These are phyloP conservation scores for Casaregolazyma lundiana DNA, from an alignment of 1,139 yeast species.

Conservation along the genomic window DNA sequence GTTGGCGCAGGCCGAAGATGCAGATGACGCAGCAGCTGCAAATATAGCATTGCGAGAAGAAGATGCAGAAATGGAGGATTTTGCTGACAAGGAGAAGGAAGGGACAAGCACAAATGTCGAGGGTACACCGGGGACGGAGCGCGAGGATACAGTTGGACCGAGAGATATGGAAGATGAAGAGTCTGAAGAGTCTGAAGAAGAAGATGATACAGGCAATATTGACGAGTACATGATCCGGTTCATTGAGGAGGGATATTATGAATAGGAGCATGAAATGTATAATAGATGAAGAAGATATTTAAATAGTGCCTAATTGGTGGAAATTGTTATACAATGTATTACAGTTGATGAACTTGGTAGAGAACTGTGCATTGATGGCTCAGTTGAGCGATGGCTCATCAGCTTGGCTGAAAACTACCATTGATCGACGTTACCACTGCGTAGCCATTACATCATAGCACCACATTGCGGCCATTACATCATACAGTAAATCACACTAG, in stretches of 20 bases:
- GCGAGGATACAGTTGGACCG: conserved; percentile 1
- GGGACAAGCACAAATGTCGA: background rate
- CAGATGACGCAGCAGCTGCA: conserved; percentile 92
- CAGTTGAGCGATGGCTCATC: too few species aligned
- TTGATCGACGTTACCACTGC: too few species aligned
- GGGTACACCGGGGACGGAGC: background rate
- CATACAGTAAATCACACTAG: too few species aligned
- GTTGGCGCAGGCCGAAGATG: conserved; percentile 93
- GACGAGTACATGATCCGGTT: conserved; percentile 95
- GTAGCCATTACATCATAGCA: too few species aligned
- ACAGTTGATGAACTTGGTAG: too few species aligned
- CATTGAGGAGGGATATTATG: conserved; percentile 74
- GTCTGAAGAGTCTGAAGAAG: conserved; percentile 50
- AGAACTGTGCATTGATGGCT: too few species aligned
- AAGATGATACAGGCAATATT: conserved; percentile 79
- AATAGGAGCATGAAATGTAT: background rate
- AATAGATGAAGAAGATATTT: background rate
- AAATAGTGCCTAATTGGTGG: too few species aligned
- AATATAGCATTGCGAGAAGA: conserved; percentile 82
- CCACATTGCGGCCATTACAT: too few species aligned
- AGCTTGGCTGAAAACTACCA: too few species aligned
- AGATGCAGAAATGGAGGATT: conserved; percentile 81
- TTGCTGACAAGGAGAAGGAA: conserved; percentile 41
- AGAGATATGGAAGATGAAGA: conserved; percentile 24
- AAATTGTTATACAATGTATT: too few species aligned